Evolutionary conservation across 23 red algal species (phyloP).

Genomic region (Rhodosorus marinus): DNA sequence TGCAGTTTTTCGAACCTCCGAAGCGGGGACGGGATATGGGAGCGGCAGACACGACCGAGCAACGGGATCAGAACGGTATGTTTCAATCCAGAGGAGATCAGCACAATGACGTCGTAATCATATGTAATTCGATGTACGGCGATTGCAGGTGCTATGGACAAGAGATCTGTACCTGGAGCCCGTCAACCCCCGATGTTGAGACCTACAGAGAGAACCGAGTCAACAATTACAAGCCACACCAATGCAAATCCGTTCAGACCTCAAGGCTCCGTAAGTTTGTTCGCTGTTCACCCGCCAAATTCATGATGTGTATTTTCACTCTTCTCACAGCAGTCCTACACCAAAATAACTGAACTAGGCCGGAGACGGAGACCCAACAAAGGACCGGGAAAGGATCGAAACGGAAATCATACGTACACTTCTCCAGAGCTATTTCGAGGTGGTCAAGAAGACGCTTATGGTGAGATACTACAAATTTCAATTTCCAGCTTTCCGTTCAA

Average conservation of each 20-base stretch:
- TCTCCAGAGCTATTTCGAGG: conserved; percentile 7
- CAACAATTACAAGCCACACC: too few species aligned
- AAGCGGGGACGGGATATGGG: conserved; percentile 10
- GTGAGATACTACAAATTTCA: conserved; percentile 66
- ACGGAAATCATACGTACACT: background rate
- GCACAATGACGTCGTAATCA: background rate
- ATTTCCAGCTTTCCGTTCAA: conserved; percentile 65
- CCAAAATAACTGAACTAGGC: background rate
- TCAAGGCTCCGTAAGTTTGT: background rate
- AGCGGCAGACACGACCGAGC: background rate
- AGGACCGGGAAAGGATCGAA: background rate
- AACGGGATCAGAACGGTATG: background rate
- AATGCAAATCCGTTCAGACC: background rate
- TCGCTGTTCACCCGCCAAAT: background rate
- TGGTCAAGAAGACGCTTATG: conserved; percentile 17
- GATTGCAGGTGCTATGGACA: background rate
- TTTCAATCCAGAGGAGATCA: background rate
- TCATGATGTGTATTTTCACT: background rate
- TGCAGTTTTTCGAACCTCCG: conserved; percentile 8
- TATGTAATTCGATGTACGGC: background rate
- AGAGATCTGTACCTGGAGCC: background rate
- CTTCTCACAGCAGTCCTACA: background rate
- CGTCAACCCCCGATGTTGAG: background rate
- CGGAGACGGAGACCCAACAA: background rate
- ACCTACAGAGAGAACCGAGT: too few species aligned